Evolutionary conservation across 306 rosid species (phyloP).

Genomic region (Purshia tridentata): DNA sequence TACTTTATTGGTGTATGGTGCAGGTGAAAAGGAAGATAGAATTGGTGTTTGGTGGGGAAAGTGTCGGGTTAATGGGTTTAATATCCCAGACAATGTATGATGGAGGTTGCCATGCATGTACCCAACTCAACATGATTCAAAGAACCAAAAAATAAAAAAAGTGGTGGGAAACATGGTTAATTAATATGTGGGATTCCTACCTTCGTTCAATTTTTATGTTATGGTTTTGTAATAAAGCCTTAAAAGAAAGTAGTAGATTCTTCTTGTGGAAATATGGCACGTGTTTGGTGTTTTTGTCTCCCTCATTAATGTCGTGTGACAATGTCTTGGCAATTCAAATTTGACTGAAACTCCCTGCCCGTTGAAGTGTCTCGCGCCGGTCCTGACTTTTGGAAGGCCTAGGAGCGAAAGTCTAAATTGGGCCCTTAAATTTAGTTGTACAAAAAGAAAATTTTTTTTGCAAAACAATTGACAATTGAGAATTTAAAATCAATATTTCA

Average conservation of each 20-base stretch:
- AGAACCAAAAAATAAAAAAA: neutral
- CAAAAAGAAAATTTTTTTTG: too few species aligned
- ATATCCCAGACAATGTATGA: constrained; percentile 75
- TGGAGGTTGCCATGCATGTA: constrained; percentile 92
- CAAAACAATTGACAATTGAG: too few species aligned
- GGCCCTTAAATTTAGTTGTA: too few species aligned
- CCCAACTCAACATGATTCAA: neutral
- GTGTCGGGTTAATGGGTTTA: constrained; percentile 87
- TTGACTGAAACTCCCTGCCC: too few species aligned
- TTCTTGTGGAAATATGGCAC: neutral
- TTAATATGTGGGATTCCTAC: constrained; percentile 2
- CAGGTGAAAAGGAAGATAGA: constrained; percentile 81
- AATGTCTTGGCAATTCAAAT: neutral
- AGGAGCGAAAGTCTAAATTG: too few species aligned
- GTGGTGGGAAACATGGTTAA: neutral
- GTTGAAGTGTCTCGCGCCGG: too few species aligned
- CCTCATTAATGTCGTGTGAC: neutral
- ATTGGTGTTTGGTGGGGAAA: constrained; percentile 94
- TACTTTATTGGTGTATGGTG: constrained; percentile 25
- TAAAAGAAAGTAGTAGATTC: neutral
- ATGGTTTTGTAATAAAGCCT: constrained; percentile 8
- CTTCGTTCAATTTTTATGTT: constrained; percentile 4
- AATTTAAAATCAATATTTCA: too few species aligned
- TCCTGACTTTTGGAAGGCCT: too few species aligned
- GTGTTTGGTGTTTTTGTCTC: neutral